Base-by-base conservation (phyloP, 2,329 filamentous ascomycete species). In the Aspergillus ustus region DNA sequence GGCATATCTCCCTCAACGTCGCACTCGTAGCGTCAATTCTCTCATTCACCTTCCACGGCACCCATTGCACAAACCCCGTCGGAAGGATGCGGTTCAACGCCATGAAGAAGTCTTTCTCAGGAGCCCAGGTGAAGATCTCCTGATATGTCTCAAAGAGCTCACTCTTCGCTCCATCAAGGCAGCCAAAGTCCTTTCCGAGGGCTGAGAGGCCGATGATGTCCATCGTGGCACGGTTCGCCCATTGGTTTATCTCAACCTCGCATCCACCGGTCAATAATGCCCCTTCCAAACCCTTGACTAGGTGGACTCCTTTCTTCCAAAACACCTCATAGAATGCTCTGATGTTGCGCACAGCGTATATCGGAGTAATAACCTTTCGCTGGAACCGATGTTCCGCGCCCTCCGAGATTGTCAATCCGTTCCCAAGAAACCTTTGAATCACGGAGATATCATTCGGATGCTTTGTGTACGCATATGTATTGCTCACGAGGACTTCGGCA, bases 131-230 rank as follows among this genome's bases (percentile, higher is more conserved):
- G 44, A 60, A 55, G 4, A 51, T 34, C 22, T 43, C 20, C 6
- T 20, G 31, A 19, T 60, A 60, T 4, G 51, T 40, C 19, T 40
- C 29, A 4, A 49, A 28, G 8, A 60, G 31, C 15, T 44, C 28
- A 19, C 25, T 43, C 25, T 43, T 20, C 2, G 44, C 13, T 11
- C 28, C n/a, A 17, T 53, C 29, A 2, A 60, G 17, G 29, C 43
- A 48, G 2, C 29, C 44, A 22, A 54, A 59, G 6, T 60, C 51
- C 7, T 28, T 29, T 7, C 57, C 57, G 20, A 60, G 44, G 19
- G 43, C 57, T 13, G 57, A 51, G 11, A 60, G 22, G 7, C 57
- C 57, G 34, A 60, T 60, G 9, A 60, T 60, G 13, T 60, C 57
- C n/a, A 60, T 29, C 3, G 57, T 60, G 6, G 31, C 29, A 29